These are phyloP conservation scores for Alnus rubra DNA, from an alignment of 306 rosid species.

Conservation along the genomic window DNA sequence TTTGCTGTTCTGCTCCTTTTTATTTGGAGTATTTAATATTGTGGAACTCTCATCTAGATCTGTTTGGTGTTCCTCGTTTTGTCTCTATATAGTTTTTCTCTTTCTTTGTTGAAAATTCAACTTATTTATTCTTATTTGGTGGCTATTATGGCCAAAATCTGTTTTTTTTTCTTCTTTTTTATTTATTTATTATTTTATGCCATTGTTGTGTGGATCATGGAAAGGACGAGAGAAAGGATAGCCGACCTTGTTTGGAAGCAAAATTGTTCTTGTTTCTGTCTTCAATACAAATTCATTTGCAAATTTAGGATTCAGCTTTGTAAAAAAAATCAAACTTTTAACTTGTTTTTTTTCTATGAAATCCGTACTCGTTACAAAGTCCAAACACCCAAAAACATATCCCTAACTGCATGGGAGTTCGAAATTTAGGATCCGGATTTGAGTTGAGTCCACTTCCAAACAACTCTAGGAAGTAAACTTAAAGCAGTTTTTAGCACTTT, in stretches of 20 bases:
- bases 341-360: too few relatives aligned
- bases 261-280: too few relatives aligned
- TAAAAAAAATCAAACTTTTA: too few relatives aligned
- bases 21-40: slow-evolving; percentile 6
- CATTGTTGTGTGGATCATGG: neutral
- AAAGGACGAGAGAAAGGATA: neutral
- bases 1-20: slow-evolving; percentile 6
- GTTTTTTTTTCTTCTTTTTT: slow-evolving; percentile 7
- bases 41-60: neutral
- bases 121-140: slow-evolving; percentile 9
- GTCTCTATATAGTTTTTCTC: slow-evolving; percentile 8
- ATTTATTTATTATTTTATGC: slow-evolving; percentile 6
- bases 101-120: slow-evolving; percentile 7
- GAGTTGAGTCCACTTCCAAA: too few relatives aligned
- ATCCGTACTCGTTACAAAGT: too few relatives aligned
- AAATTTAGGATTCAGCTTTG: too few relatives aligned
- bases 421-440: too few relatives aligned
- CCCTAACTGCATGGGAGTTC: too few relatives aligned
- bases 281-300: too few relatives aligned
- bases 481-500: slow-evolving; percentile 13
- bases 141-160: slow-evolving; percentile 7
- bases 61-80: slow-evolving; percentile 1
- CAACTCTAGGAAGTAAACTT: neutral
- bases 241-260: neutral
- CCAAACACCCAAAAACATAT: too few relatives aligned